Percentiles rank a stretch among this genome's conserved stretches.
phyloP scores from a whole-genome alignment of 148 eudicot genomes.

The Polygonum aviculare region DNA sequence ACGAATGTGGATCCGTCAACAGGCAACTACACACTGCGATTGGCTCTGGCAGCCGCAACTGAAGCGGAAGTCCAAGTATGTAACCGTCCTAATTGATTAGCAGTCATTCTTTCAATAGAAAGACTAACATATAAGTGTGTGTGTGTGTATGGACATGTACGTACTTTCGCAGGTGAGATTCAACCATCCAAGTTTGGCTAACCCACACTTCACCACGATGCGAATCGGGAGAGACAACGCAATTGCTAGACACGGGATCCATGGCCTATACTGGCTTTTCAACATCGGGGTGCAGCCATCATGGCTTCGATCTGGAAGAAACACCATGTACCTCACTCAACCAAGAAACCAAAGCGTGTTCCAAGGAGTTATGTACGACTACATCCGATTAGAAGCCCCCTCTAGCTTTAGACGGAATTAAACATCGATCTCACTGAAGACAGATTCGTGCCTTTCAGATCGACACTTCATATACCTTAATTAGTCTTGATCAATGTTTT shows the following conservation, averaged over 20 bases:
- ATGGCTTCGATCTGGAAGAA: background rate
- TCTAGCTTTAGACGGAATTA: background rate
- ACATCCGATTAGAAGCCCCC: slow-evolving; percentile 6
- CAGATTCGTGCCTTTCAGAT: background rate
- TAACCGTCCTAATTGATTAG: background rate
- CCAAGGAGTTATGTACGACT: slow-evolving; percentile 11
- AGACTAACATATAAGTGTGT: background rate
- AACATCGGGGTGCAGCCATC: background rate
- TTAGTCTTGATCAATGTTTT: background rate
- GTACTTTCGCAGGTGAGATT: background rate
- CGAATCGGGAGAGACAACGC: slow-evolving; percentile 9
- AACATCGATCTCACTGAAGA: background rate
- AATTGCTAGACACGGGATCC: slow-evolving; percentile 11
- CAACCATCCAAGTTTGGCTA: background rate
- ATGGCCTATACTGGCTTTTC: slow-evolving; percentile 10
- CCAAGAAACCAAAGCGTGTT: background rate
- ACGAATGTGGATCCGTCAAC: slow-evolving; percentile 17
- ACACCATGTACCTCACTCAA: background rate
- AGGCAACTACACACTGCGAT: slow-evolving; percentile 41
- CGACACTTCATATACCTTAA: background rate
- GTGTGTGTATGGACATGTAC: too few species aligned
- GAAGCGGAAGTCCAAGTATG: slow-evolving; percentile 61
- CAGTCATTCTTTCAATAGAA: background rate
- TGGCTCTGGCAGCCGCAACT: slow-evolving; percentile 68
- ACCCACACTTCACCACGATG: background rate